A percentile compares a stretch with the other conserved stretches of the same genome.
Evolutionary conservation across 1,284 basidiomycete genomes (phyloP).

Genomic region (Polyporus tsugae): DNA sequence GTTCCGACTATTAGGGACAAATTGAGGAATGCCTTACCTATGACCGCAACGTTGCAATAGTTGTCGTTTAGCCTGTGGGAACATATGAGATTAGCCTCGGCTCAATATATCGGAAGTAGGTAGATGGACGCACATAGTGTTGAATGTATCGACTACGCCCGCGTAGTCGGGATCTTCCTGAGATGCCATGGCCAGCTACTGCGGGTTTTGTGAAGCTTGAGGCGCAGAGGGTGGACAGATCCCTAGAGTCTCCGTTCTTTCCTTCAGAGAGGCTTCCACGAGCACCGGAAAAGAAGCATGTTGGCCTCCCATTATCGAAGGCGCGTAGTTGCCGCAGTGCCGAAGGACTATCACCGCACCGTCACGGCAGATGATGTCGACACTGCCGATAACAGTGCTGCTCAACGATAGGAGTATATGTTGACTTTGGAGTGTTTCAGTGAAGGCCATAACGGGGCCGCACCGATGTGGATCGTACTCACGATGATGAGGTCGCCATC

Average conservation of each 20-base stretch:
- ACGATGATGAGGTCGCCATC: background rate
- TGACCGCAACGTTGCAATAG: background rate
- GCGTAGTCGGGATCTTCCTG: conserved; percentile 33
- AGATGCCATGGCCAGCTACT: conserved; percentile 8
- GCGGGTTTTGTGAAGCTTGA: background rate
- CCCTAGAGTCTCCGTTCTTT: background rate
- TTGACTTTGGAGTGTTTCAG: background rate
- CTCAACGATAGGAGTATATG: background rate
- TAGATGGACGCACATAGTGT: background rate
- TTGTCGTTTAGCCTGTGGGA: background rate
- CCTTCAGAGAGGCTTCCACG: background rate
- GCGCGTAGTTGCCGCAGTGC: background rate
- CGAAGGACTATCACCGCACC: too few relatives aligned
- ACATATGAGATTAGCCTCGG: background rate
- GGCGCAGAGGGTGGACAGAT: background rate
- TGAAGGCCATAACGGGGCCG: background rate
- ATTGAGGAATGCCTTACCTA: background rate
- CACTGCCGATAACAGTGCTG: background rate
- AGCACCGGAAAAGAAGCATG: background rate
- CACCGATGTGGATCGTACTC: background rate
- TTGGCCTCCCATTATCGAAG: background rate
- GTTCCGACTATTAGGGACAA: too few relatives aligned
- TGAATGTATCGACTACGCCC: background rate
- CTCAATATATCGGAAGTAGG: too few relatives aligned
- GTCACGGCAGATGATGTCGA: too few relatives aligned